Conservation (phyloP, 768 basidiomycete species). For the Collybiopsis confluens region DNA sequence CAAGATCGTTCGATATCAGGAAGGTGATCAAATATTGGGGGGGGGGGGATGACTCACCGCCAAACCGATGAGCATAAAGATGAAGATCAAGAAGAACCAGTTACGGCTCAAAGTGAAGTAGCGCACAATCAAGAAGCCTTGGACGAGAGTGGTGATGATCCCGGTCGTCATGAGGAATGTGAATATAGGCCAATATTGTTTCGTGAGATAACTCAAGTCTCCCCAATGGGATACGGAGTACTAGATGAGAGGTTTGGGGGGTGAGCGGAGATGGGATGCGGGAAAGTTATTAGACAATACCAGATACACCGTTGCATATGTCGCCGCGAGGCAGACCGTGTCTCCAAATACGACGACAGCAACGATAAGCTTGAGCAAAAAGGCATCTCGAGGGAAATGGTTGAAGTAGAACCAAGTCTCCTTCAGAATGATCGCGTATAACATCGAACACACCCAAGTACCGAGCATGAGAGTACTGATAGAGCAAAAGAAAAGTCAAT, state of each 20-base stretch:
- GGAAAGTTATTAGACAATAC: not conserved
- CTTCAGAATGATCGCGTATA: not conserved
- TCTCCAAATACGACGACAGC: not conserved
- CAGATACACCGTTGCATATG: not conserved
- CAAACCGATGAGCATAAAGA: not conserved
- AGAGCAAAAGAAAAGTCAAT: too few relatives aligned
- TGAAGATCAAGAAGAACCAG: not conserved
- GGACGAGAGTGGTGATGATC: not conserved
- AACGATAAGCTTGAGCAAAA: not conserved
- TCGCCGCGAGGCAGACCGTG: not conserved
- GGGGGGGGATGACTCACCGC: not conserved
- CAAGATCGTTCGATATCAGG: not conserved
- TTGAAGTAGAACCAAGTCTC: not conserved
- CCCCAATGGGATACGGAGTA: too few relatives aligned
- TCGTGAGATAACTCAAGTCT: too few relatives aligned
- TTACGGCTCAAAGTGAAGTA: not conserved
- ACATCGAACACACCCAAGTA: slow-evolving; percentile 13
- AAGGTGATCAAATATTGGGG: not conserved
- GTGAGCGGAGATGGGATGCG: too few relatives aligned
- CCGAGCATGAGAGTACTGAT: slow-evolving; percentile 18
- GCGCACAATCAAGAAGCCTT: not conserved
- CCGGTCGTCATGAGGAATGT: not conserved
- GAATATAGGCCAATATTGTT: not conserved
- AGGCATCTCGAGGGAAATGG: not conserved
- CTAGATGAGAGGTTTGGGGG: too few relatives aligned